These are phyloP conservation scores for Moringa oleifera DNA, from an alignment of 345 rosid genomes.

Conservation along the genomic window DNA sequence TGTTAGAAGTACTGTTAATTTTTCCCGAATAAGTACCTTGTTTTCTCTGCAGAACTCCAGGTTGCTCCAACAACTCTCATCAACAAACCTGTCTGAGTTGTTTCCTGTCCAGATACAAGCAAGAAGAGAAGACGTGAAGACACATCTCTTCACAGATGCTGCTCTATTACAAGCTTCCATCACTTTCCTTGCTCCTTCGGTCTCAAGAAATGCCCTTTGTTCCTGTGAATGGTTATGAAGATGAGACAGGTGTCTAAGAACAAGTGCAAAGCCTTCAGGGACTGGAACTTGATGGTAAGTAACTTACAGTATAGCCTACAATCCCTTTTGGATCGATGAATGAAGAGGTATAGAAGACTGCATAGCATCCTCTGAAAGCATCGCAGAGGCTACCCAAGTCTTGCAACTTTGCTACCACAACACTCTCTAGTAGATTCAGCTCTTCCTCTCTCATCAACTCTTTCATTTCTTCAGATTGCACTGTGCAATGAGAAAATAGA, in stretches of 20 bases:
- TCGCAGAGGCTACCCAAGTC: constrained; percentile 23
- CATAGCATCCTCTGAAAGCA: constrained; percentile 40
- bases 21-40: constrained; percentile 25
- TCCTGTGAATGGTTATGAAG: constrained; percentile 19
- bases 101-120: constrained; percentile 28
- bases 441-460: constrained; percentile 18
- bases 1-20: no score
- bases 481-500: constrained; percentile 12
- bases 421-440: constrained; percentile 23
- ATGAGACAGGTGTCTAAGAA: no score
- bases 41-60: constrained; percentile 33
- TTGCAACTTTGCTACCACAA: constrained; percentile 29
- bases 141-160: constrained; percentile 29
- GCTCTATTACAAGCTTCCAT: constrained; percentile 34
- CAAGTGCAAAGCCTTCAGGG: neutral
- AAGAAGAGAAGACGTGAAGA: constrained; percentile 39
- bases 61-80: constrained; percentile 33
- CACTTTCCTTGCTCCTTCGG: constrained; percentile 30
- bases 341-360: constrained; percentile 39
- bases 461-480: constrained; percentile 24
- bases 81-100: constrained; percentile 4
- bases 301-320: constrained; percentile 32
- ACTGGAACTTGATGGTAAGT: no score
- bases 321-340: constrained; percentile 41
- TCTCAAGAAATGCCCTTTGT: constrained; percentile 31